Base-by-base conservation (phyloP, 2,329 filamentous ascomycete genomes). In the Elsinoe batatas region DNA sequence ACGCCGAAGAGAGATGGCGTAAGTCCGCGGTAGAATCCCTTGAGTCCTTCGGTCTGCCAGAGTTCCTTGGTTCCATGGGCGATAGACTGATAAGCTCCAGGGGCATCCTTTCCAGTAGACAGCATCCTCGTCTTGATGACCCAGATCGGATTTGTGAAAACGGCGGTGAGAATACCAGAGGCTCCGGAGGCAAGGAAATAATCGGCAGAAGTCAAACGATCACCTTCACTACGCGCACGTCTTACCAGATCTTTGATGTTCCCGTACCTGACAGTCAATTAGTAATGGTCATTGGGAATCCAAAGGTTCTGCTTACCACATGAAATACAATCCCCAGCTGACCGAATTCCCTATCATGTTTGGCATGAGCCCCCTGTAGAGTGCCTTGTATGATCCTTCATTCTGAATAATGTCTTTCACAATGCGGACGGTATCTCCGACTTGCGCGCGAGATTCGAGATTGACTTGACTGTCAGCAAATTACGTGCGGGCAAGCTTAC, bases 111-210 rank as follows among this genome's bases (percentile, higher is more conserved):
- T 61, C 93, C 88, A 3, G 88, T 91, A 30, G 90, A 89, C 20
- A 97, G 77, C 90, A 98, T 97, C 60, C 93, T 86, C 7, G 91
- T 97, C 76, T 97, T 97, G 69, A 98, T 83, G 2, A 98, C 93
- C 93, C 93, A 98, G 64, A 98, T 84, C 2, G 93, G 93, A 68
- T 97, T 97, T 30, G 93, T 97, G 61, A 91, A 77, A 30, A 88
- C 73, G 42, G 91, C 86, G 1, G 90, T 95, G 38, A 88, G 70
- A 15, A 85, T 76, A 30, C 91, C 91, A 63, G 80, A 78, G 36
- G 73, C 68, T 1, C 79, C 87, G 33, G 87, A 91, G 3, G 90
- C 82, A 46, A 85, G 64, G 68, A 96, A 91, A 73, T 91, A 95
- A 70, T 95, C 89, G 22, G 76, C 75, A 5, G 82, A 79, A 2